Conservation (phyloP, 345 rosid species). For the Adansonia digitata region DNA sequence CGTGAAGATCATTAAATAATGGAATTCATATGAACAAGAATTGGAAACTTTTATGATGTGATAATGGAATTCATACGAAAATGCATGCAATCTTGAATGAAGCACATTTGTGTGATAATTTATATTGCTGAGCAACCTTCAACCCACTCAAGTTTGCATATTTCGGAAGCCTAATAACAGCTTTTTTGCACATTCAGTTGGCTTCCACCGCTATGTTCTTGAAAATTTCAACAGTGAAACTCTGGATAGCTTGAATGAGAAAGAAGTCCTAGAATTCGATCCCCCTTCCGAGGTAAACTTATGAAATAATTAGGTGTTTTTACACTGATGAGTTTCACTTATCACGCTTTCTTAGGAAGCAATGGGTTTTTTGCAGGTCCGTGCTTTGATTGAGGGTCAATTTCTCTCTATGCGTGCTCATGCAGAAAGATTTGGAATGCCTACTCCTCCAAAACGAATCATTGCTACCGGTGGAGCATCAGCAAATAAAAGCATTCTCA, state of each 20-base stretch:
- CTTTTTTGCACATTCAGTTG: slow-evolving; percentile 42
- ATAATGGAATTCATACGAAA: background rate
- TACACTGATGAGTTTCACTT: background rate
- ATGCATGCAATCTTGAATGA: background rate
- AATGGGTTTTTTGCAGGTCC: slow-evolving; percentile 44
- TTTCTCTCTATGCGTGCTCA: slow-evolving; percentile 85
- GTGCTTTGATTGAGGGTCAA: slow-evolving; percentile 86
- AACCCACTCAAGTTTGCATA: background rate
- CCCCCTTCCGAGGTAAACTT: slow-evolving; percentile 72
- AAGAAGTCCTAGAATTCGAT: slow-evolving; percentile 70
- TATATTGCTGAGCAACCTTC: background rate
- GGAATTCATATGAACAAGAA: background rate
- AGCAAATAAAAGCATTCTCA: slow-evolving; percentile 62
- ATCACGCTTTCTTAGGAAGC: background rate
- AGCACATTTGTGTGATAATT: background rate
- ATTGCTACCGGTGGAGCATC: slow-evolving; percentile 96
- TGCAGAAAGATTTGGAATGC: slow-evolving; percentile 86
- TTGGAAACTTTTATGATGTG: background rate
- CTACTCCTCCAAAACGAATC: slow-evolving; percentile 76
- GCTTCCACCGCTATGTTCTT: slow-evolving; percentile 67
- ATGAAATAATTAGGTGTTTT: background rate
- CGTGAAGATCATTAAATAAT: background rate
- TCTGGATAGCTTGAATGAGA: slow-evolving; percentile 41
- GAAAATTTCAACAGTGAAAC: slow-evolving; percentile 47
- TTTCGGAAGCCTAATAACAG: background rate